Evolutionary conservation across 75 land plant genomes (phyloP), one percentile per base, ranked within the genome.

Genomic region (Cunninghamia lanceolata): DNA sequence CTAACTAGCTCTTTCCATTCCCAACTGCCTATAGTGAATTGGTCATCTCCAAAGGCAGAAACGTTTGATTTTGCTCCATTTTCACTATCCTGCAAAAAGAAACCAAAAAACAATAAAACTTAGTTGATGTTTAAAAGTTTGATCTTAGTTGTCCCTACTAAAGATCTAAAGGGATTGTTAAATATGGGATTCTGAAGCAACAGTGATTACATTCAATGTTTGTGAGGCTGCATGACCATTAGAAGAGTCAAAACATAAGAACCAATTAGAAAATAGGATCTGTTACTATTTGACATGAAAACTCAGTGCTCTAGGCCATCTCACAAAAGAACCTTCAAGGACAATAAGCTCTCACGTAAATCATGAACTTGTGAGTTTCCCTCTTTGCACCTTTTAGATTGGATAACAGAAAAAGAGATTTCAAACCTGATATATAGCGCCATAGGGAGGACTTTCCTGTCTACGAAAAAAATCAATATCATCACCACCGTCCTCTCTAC

Each of bases 1-100:
- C 91, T 91, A 34, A 87, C 70, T 56, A 90, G 63, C 35, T 91
- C 92, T 70, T 91, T 91, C 73, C 59, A 21, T 75, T 87, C 91
- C 92, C 92, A 91, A 75, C 89, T 90, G 75, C 92, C 92, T n/a
- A 91, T 88, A 28, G 83, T 87, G 76, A 91, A 91, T 28, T 38
- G 84, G 54, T 89, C 90, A 38, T 91, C 91, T 73, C 91, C 92
- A 83, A 89, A 91, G 13, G 84, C 84, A 21, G 38, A 59, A 35
- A 36, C 34, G 30, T 28, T 84, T 84, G 39, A 16, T 25, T 66
- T 17, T 35, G 30, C 40, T 84, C 42, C 84, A 84, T 84, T 32
- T 30, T 84, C 38, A 84, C 56, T 56, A 54, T 84, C 84, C 84
- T 80, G 82, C 15, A 80, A 43, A 9, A 45, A 45, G 15, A 45